Conservation (phyloP, 208 protist genomes). For the Leishmania gerbilli region DNA sequence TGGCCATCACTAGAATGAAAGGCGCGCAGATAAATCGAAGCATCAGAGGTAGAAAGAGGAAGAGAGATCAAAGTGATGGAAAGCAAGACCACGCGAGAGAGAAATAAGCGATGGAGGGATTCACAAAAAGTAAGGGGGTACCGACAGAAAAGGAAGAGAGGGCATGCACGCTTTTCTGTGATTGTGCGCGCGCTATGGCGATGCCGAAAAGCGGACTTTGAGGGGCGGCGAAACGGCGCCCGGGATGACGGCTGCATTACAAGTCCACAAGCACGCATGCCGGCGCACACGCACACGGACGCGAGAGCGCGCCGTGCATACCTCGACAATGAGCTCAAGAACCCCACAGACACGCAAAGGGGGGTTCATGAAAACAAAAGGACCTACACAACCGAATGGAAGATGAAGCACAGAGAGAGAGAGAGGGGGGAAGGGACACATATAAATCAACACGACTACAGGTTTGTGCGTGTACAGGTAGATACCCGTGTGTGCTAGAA, state of each 20-base stretch:
- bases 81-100: neutral
- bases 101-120: neutral
- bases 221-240: neutral
- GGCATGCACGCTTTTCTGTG: neutral
- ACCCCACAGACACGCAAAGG: neutral
- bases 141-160: neutral
- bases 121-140: neutral
- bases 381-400: slow-evolving; percentile 1
- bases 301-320: neutral
- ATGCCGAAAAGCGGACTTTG: neutral
- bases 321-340: neutral
- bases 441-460: neutral
- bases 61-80: neutral
- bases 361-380: neutral
- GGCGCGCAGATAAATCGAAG: neutral
- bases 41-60: neutral
- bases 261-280: neutral
- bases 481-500: too few relatives aligned
- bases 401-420: slow-evolving; percentile 1
- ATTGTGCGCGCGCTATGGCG: neutral
- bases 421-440: neutral
- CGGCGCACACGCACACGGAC: neutral
- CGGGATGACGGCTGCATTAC: neutral
- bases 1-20: neutral
- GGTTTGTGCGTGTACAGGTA: neutral